Percentiles rank a stretch among this genome's conserved stretches.
Evolutionary conservation across 768 basidiomycete genomes (phyloP).

Genomic region (Lentinula boryana): DNA sequence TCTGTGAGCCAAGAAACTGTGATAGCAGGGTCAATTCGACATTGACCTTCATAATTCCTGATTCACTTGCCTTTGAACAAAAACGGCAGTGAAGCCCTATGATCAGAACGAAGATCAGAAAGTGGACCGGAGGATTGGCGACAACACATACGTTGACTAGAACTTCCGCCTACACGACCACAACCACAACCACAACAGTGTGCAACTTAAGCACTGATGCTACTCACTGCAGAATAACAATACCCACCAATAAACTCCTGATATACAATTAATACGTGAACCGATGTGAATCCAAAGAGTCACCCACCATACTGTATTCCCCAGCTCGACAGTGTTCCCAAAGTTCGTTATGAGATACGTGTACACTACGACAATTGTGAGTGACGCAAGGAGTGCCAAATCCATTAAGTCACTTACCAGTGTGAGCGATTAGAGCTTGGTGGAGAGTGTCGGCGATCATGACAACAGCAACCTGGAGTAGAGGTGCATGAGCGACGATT

Average conservation of each 20-base stretch:
- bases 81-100: slow-evolving; percentile 37
- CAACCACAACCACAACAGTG: too few relatives aligned
- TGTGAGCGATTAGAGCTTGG: slow-evolving; percentile 39
- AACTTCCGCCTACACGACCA: slow-evolving; percentile 32
- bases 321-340: slow-evolving; percentile 21
- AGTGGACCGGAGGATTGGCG: neutral
- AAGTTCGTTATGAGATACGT: slow-evolving; percentile 40
- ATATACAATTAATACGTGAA: neutral
- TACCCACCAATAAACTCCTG: slow-evolving; percentile 31
- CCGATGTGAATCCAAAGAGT: neutral
- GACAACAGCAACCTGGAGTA: neutral
- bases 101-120: neutral
- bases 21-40: neutral
- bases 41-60: neutral
- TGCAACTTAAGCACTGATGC: neutral
- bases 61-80: slow-evolving; percentile 39
- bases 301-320: slow-evolving; percentile 35
- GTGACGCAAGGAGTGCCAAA: neutral
- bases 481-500: neutral
- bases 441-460: slow-evolving; percentile 1
- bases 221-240: neutral
- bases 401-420: slow-evolving; percentile 22
- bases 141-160: slow-evolving; percentile 35
- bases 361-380: slow-evolving; percentile 25
- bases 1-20: slow-evolving; percentile 11